Evolutionary conservation across 257 asterid genomes (phyloP).

Genomic region (Nicotiana obtusifolia): DNA sequence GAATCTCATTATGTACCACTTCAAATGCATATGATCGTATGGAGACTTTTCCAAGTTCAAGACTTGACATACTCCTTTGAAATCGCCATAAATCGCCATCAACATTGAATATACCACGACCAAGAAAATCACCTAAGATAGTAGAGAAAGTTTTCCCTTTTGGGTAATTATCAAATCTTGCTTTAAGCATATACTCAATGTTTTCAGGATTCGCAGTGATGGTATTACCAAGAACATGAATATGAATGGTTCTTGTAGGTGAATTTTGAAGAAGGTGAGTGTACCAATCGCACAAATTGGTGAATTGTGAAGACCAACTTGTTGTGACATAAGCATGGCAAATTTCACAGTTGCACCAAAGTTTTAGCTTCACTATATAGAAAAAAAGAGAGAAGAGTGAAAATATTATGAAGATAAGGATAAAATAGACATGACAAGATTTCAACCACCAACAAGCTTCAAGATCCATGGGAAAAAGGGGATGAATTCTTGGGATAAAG

Average conservation of each 20-base stretch:
- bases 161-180: conserved; percentile 35
- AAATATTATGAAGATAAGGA: conserved; percentile 3
- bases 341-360: conserved; percentile 54
- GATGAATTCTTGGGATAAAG: background rate
- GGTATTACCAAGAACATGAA: conserved; percentile 63
- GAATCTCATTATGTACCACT: conserved; percentile 31
- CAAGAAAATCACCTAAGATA: conserved; percentile 42
- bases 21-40: conserved; percentile 33
- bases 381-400: conserved; percentile 16
- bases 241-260: conserved; percentile 45
- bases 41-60: conserved; percentile 31
- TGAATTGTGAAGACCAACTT: conserved; percentile 37
- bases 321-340: conserved; percentile 44
- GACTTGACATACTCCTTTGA: conserved; percentile 34
- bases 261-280: conserved; percentile 51
- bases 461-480: background rate
- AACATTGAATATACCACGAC: conserved; percentile 44
- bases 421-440: background rate
- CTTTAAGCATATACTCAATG: conserved; percentile 39
- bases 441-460: background rate
- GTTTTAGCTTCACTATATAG: conserved; percentile 6
- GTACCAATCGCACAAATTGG: conserved; percentile 75
- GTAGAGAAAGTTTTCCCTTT: conserved; percentile 41
- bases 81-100: conserved; percentile 42
- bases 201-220: conserved; percentile 36